These are phyloP conservation scores for Spirogloea muscicola DNA, from an alignment of 139 green algal genomes.

Conservation along the genomic window DNA sequence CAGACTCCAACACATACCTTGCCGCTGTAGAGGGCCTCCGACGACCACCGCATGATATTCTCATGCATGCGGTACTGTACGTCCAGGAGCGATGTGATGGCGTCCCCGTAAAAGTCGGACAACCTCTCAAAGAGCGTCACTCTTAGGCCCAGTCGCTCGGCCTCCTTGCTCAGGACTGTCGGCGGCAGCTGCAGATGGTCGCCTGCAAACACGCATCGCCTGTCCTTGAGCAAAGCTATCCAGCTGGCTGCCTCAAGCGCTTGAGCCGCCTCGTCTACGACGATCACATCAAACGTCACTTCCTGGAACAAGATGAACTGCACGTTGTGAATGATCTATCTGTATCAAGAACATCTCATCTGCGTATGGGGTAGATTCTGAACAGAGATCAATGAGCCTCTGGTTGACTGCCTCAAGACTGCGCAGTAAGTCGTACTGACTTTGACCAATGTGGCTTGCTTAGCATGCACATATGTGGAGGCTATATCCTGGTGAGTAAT, in stretches of 20 bases:
- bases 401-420: background rate
- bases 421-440: background rate
- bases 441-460: background rate
- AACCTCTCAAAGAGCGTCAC: constrained; percentile 83
- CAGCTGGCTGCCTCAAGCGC: constrained; percentile 73
- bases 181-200: constrained; percentile 90
- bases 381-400: no score
- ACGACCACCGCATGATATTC: constrained; percentile 88
- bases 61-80: constrained; percentile 95
- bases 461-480: background rate
- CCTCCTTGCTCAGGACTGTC: constrained; percentile 68
- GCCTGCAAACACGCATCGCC: constrained; percentile 77
- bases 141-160: constrained; percentile 58
- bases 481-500: background rate
- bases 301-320: constrained; percentile 9
- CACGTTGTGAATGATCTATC: background rate
- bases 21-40: constrained; percentile 74
- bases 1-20: no score
- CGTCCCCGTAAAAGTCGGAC: background rate
- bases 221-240: constrained; percentile 33
- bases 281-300: constrained; percentile 70
- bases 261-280: constrained; percentile 94
- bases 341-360: background rate
- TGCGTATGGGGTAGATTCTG: background rate
- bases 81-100: constrained; percentile 63